A percentile compares a stretch with the other conserved stretches of the same genome.
Evolutionary conservation across 1,284 basidiomycete genomes (phyloP).

Genomic region (Chalciporus piperatoides): DNA sequence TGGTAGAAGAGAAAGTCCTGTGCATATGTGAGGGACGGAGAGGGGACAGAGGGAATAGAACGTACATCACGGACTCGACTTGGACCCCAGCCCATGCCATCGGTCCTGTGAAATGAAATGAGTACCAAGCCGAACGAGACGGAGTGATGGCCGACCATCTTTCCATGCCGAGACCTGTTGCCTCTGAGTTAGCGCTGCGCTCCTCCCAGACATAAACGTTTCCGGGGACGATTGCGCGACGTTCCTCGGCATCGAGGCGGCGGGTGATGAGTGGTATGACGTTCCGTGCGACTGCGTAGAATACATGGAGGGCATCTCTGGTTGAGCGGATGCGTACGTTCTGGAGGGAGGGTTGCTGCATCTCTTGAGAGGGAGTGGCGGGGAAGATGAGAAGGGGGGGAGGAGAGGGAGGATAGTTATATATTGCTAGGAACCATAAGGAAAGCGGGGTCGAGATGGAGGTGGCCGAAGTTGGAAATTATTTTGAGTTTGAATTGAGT

Average conservation of each 20-base stretch:
- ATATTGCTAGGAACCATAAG: conserved; percentile 23
- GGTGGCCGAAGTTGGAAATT: conserved; percentile 22
- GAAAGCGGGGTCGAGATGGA: conserved; percentile 22
- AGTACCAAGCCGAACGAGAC: background rate
- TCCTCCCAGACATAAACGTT: conserved; percentile 87
- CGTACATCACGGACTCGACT: conserved; percentile 72
- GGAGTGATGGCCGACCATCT: conserved; percentile 52
- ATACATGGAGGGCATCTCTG: conserved; percentile 73
- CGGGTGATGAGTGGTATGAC: conserved; percentile 70
- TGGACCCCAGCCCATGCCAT: conserved; percentile 79
- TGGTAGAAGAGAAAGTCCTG: conserved; percentile 82
- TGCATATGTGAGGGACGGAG: conserved; percentile 11
- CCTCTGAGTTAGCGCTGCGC: conserved; percentile 70
- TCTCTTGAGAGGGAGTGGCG: conserved; percentile 25
- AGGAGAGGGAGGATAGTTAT: conserved; percentile 18
- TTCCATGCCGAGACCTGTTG: conserved; percentile 77
- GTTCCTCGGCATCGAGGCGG: conserved; percentile 74
- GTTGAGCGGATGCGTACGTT: conserved; percentile 73
- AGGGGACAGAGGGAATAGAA: conserved; percentile 1
- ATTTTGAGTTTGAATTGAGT: conserved; percentile 40
- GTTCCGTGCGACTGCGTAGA: conserved; percentile 67
- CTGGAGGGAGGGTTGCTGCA: conserved; percentile 70
- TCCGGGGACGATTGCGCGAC: conserved; percentile 59
- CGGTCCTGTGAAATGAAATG: conserved; percentile 54
- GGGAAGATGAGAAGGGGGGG: conserved; percentile 13